Base-by-base conservation (phyloP, 163 green algal genomes). In the Chloroidium sp. region DNA sequence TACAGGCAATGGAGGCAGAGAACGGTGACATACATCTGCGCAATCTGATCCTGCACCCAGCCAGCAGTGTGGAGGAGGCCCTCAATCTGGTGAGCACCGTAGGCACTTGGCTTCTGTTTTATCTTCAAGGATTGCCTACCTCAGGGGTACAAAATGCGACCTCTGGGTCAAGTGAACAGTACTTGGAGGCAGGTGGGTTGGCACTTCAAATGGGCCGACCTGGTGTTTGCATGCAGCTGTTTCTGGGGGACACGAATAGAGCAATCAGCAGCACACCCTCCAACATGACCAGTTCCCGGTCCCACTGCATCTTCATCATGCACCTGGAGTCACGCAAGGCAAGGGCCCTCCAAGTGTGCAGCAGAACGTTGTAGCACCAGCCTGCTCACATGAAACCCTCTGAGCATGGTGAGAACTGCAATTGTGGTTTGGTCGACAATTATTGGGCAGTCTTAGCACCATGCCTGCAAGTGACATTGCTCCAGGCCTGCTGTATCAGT, bases 281-380 rank as follows among this genome's bases (percentile, higher is more conserved):
- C 85, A 94, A 94, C 82, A 84, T 88, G 69, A 80, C 87, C 13
- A 90, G 82, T 69, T 92, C 87, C 3, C 85, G 91, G 61, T 93
- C 90, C 57, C 91, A 94, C 83, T 87, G 86, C 59, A 80, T 93
- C 67, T 91, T 93, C 80, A 92, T 86, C 1, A 72, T 91, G 12
- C 78, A 85, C 57, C 78, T 90, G 4, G 88, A 91, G 78, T 76
- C 81, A 1, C 79, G 85, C 6, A 78, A 90, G 82, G 83, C 75
- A 67, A 10, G 75, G 64, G 6, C 36, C 36, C 36, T 36, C 36
- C 36, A 36, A 74, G 10, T 74, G 36, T 36, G 36, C 36, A 36
- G 36, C 36, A 36, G 36, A 36, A 36, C 36, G 36, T 36, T 36
- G 36, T 36, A 36, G 36, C 36, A 36, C 36, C 36, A 36, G 36